Evolutionary conservation across 352 stramenopile species (phyloP), one percentile per base, ranked within the genome.

Genomic region (Globisporangium alternatum): DNA sequence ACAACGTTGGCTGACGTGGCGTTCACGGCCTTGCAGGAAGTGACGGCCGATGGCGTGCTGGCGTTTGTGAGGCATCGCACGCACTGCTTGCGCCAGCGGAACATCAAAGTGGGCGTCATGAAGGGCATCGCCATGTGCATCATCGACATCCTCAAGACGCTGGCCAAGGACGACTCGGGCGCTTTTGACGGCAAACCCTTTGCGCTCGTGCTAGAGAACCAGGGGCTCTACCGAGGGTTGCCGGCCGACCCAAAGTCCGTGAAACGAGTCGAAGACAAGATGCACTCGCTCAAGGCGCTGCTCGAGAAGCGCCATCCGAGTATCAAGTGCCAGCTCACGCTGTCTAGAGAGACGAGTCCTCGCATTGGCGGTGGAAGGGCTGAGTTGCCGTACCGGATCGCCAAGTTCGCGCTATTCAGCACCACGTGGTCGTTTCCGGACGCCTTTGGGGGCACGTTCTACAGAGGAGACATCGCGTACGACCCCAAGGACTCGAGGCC

Each of bases 361-460:
- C 30, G 44, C 35, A 9, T 41, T 15, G 35, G 35, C 39, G 33
- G 33, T 39, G 33, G 9, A 41, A 41, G 35, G 35, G 25, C 25
- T 1, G 61, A 66, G 13, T n/a, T 56, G 17, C n/a, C 25, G 19
- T 77, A 70, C 44, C 66, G 54, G 62, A 70, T 82, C 33, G 71
- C 68, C 33, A 82, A 80, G 60, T 78, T 82, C 31, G 67, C 75
- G 0, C 22, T 82, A 17, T 82, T 82, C 62, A 82, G 67, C 15
- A 72, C 65, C 4, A 56, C 62, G 22, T 82, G 75, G 75, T 62
- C 69, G 30, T 80, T 72, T 52, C 75, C 74, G 7, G 72, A 77
- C 39, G 64, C 67, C 31, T 60, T 69, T 30, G 72, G 74, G n/a
- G 67, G 75, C 54, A 82, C 72, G 51, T 82, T 82, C 55, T 82